Conservation (phyloP, 1,284 basidiomycete species). For the Boletellus deceptivus region DNA sequence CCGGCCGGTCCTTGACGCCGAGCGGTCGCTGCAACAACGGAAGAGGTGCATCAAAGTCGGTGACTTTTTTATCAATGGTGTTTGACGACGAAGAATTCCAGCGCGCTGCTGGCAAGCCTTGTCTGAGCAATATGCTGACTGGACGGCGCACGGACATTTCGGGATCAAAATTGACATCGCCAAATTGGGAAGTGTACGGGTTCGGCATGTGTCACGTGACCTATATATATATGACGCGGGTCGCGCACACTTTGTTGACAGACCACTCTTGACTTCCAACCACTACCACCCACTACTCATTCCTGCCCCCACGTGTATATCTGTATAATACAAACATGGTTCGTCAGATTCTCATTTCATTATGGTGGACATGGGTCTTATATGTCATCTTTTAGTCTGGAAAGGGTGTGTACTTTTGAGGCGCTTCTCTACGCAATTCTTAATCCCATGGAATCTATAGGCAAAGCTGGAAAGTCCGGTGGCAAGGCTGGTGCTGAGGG, state of each 20-base stretch:
- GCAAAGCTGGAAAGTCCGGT: constrained; percentile 62
- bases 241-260: constrained; percentile 40
- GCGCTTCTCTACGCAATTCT: constrained; percentile 2
- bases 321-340: constrained; percentile 38
- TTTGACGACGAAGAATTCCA: constrained; percentile 26
- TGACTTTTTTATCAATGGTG: background rate
- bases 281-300: constrained; percentile 36
- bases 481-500: constrained; percentile 54
- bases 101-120: constrained; percentile 6
- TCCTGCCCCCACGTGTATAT: constrained; percentile 17
- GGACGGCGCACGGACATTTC: constrained; percentile 22
- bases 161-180: constrained; percentile 10
- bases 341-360: constrained; percentile 14
- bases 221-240: constrained; percentile 35
- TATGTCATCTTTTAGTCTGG: constrained; percentile 38
- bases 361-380: constrained; percentile 11
- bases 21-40: constrained; percentile 70
- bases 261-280: constrained; percentile 41
- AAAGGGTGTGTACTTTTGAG: constrained; percentile 39
- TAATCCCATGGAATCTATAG: constrained; percentile 24
- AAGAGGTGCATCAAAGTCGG: constrained; percentile 34
- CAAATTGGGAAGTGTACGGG: constrained; percentile 20
- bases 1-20: constrained; percentile 60
- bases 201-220: constrained; percentile 43
- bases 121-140: constrained; percentile 11